Evolutionary conservation across 1,284 basidiomycete species (phyloP).

Genomic region (Vanrija pseudolonga): DNA sequence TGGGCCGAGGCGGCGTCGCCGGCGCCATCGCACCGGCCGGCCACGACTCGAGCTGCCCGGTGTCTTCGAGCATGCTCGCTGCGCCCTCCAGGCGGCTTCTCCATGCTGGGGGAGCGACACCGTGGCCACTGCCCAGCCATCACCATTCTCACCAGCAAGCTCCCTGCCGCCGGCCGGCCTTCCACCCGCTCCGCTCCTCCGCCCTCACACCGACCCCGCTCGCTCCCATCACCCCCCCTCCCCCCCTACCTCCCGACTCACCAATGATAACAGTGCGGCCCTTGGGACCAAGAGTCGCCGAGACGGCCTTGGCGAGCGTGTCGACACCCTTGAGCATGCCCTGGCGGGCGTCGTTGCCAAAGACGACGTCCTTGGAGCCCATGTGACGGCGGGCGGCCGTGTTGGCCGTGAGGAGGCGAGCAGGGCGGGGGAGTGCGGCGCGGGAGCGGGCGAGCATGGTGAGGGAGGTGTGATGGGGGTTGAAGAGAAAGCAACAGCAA

Average conservation of each 20-base stretch:
- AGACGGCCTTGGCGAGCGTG: conserved; percentile 90
- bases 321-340: conserved; percentile 94
- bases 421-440: conserved; percentile 51
- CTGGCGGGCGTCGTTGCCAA: conserved; percentile 91
- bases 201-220: too few species aligned
- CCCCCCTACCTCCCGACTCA: conserved; percentile 13
- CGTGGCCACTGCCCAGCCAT: too few species aligned
- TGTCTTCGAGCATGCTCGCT: too few species aligned
- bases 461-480: not conserved
- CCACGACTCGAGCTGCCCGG: too few species aligned
- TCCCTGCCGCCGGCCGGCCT: not conserved
- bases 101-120: too few species aligned
- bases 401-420: conserved; percentile 52
- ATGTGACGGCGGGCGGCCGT: conserved; percentile 53
- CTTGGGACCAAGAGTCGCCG: conserved; percentile 94
- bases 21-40: not conserved
- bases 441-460: conserved; percentile 36
- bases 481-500: not conserved
- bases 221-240: too few species aligned
- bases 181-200: too few species aligned
- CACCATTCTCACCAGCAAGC: too few species aligned
- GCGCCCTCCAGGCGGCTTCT: not conserved
- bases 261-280: conserved; percentile 99
- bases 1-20: not conserved
- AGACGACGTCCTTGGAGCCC: conserved; percentile 91